Evolutionary conservation across 805 yeast genomes (phyloP).

Genomic region (Middelhovenomyces tepae): DNA sequence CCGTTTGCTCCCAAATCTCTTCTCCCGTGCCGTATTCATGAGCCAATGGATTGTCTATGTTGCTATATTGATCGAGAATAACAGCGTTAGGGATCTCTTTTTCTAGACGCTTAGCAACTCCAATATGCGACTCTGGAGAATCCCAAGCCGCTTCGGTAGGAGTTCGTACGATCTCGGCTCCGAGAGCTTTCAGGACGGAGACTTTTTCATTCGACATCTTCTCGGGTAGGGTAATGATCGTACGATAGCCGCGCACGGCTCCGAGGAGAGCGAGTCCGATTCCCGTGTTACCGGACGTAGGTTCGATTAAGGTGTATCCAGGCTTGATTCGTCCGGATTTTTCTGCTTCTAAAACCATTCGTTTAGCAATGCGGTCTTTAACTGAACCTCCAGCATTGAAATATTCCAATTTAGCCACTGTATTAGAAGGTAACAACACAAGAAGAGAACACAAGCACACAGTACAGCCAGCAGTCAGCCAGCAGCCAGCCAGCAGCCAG

Average conservation of each 20-base stretch:
- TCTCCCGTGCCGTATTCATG: slow-evolving; percentile 79
- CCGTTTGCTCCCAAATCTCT: slow-evolving; percentile 76
- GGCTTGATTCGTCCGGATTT: slow-evolving; percentile 68
- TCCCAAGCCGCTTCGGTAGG: slow-evolving; percentile 93
- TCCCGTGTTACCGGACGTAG: slow-evolving; percentile 89
- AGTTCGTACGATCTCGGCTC: slow-evolving; percentile 85
- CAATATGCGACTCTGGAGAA: slow-evolving; percentile 83
- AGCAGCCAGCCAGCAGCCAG: too few relatives aligned
- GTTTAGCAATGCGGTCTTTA: slow-evolving; percentile 78
- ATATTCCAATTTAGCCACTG: slow-evolving; percentile 68
- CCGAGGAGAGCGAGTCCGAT: slow-evolving; percentile 82
- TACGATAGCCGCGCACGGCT: slow-evolving; percentile 79
- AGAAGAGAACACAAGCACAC: too few relatives aligned
- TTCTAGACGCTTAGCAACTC: slow-evolving; percentile 73
- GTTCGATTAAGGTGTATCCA: slow-evolving; percentile 79
- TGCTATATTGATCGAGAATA: slow-evolving; percentile 75
- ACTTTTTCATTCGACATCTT: slow-evolving; percentile 90
- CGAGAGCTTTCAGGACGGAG: slow-evolving; percentile 76
- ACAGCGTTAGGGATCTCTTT: slow-evolving; percentile 79
- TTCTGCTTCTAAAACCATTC: slow-evolving; percentile 84
- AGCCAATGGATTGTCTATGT: slow-evolving; percentile 71
- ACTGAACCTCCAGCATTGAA: slow-evolving; percentile 89
- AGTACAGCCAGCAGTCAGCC: too few relatives aligned
- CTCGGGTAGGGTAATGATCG: slow-evolving; percentile 82
- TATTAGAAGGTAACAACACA: too few relatives aligned